Base-by-base conservation (phyloP, 768 basidiomycete species). In the Trichaptum fuscoviolaceum region DNA sequence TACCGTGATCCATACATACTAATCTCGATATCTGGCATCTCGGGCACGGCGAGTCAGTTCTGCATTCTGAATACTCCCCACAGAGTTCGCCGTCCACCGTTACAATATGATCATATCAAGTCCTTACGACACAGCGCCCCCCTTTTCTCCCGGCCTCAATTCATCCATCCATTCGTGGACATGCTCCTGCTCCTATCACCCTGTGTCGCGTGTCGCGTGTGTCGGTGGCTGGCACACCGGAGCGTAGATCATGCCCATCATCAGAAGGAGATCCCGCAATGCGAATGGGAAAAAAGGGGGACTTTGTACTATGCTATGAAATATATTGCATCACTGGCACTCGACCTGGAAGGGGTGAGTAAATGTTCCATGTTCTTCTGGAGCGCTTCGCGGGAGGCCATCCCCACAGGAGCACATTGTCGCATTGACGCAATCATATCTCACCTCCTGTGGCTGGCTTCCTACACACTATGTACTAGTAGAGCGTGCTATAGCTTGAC, bases 351-450 rank as follows among this genome's bases (percentile, higher is more conserved):
- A n/a, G n/a, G 42, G 20, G 42, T 52, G 42, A 15, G 42, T 3
- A 12, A 15, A 20, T 12, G 10, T n/a, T n/a, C n/a, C n/a, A n/a
- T n/a, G n/a, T n/a, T 2, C 15, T 12, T 52, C 12, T 15, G 42
- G 42, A 12, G 42, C 42, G 42, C 42, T 52, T 52, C 42, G 42
- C 42, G 42, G 42, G 42, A 52, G 20, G 42, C 20, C 20, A 52
- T 52, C 42, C 42, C 42, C 42, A 12, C 42, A 52, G 6, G 5
- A 52, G 42, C 42, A 20, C 42, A 52, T 2, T 52, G 42, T 6
- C 42, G 42, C 42, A 52, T 52, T 52, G 42, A 52, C 42, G 42
- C 42, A 52, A 52, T 52, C 42, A 52, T 52, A 52, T 52, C 42
- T 52, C 42, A 52, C 42, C 42, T 52, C 6, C 42, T 20, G 30